Evolutionary conservation across 1,139 yeast genomes (phyloP), one percentile per base, ranked within the genome.

Genomic region (Torulaspora pretoriensis): DNA sequence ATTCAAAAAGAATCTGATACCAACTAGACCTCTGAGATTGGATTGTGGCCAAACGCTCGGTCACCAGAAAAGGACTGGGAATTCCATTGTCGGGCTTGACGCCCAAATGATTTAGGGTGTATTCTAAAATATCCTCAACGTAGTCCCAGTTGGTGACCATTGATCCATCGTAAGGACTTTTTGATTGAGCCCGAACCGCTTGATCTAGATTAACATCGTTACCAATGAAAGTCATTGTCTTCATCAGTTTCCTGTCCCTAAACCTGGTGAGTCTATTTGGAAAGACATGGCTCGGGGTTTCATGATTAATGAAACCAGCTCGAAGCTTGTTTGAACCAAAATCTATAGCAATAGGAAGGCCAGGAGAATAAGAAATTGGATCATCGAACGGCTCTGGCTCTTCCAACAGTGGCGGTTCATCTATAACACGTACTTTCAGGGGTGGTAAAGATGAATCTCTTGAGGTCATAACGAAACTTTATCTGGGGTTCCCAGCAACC

Each of bases 91-190:
- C 40, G 0, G 81, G 80, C 32, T 67, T 60, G 2, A 87, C 95
- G 3, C 89, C 83, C 42, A 92, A 61, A 63, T 86, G 95, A 47
- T 81, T 77, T 61, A 92, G 83, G 0, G 92, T 73, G 60, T 89
- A 92, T 62, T 92, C 97, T 45, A 94, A 64, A 45, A 92, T 77
- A 45, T 74, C 76, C 62, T 94, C 98, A 7, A 84, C 76, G 47
- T 83, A 78, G 48, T 94, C 98, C 97, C 98, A 94, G 63, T 90
- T 92, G 24, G 95, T 81, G 29, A 92, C 71, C 54, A 88, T 68
- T 2, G 88, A 77, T 0, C 96, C 96, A 64, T 94, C 98, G 61
- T 77, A 92, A 0, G 97, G 96, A 3, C 86, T 72, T 57, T 79
- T 81, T 38, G 87, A 76, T 40, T 83, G 81, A 23, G 86, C 74